Base-by-base conservation (phyloP, 768 basidiomycete genomes). In the Fistulinella prunicolor region DNA sequence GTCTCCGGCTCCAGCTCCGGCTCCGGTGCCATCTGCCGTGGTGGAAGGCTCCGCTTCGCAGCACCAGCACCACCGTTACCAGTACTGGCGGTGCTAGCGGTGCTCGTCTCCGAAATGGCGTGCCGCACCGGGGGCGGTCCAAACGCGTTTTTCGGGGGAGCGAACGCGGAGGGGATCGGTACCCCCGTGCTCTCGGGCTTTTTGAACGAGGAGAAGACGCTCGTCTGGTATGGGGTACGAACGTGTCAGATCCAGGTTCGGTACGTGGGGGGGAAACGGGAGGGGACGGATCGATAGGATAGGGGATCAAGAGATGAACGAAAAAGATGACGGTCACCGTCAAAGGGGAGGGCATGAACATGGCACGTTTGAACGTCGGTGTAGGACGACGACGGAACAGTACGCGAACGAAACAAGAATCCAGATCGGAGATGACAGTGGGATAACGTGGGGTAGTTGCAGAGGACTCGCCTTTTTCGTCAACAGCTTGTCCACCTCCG, bases 121-220 rank as follows among this genome's bases (percentile, higher is more conserved):
- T 66, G 69, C 21, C 79, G 69, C 35, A 68, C 61, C 1, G 82
- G 83, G 22, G 84, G 83, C 7, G 85, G 77, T 10, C 69, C 75
- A 46, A 74, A 82, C 17, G 53, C 58, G 38, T 65, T 75, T 62
- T 73, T 76, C 49, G 73, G 75, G 3, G 66, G 41, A 0, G 57
- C 52, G 46, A 81, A 77, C 20, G 81, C 66, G 2, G 69, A 3
- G 6, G 66, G 65, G 1, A 61, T 38, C 70, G 62, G 0, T 8
- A 70, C 69, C 65, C 79, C 72, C 48, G 73, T 73, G 6, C 70
- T 54, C 1, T 80, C 79, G 0, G 24, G 34, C 12, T 57, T 64
- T 26, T 51, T 64, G 9, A 66, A 55, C 46, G 62, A 17, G 3
- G 45, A 30, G 1, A 68, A 48, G 2, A 66, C n/a, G 51, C 64